Base-by-base conservation (phyloP, 495 filamentous ascomycete species). In the Amniculicola lignicola region DNA sequence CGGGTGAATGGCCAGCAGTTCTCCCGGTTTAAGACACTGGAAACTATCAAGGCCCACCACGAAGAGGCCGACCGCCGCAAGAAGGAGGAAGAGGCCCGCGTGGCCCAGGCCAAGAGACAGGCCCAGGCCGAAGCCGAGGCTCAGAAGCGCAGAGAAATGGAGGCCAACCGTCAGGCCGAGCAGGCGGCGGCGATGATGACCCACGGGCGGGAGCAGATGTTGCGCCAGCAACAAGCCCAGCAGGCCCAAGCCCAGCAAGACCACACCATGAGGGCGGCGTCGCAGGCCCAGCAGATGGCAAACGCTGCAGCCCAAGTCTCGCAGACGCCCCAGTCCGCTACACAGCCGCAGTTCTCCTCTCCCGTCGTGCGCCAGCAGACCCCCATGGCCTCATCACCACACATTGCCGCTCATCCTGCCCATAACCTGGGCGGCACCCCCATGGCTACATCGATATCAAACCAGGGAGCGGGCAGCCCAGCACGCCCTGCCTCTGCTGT, bases 11-110 rank as follows among this genome's bases (percentile, higher is more conserved):
- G 95, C 62, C 88, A 90, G 38, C 79, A 84, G 4, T 97, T 97
- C 68, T 89, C 92, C 47, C 78, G 85, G 11, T 96, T 95, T 74
- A 96, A 96, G 73, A 78, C 87, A 1, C 78, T 99, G 21, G 88
- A 88, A 31, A 85, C 87, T 31, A 95, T 99, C 63, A 87, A 85
- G 60, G 76, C 79, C 55, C 80, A 85, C 48, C 85, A 87, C 42
- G 83, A 84, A 51, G 90, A 94, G 64, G 83, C 80, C 62, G 79
- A 85, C 56, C 79, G 79, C 58, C 54, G 71, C 44, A 77, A 79
- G 65, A 78, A 80, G 63, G 76, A 77, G 16, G 84, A 87, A 66
- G 84, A 88, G 52, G 78, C 81, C n/a, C 62, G 67, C 3, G 27
- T 42, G 22, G 64, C 64, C 2, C 44, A 63, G 18, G 57, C 62